phyloP scores from a whole-genome alignment of 2,329 filamentous ascomycete species.

The Cytospora leucostoma region DNA sequence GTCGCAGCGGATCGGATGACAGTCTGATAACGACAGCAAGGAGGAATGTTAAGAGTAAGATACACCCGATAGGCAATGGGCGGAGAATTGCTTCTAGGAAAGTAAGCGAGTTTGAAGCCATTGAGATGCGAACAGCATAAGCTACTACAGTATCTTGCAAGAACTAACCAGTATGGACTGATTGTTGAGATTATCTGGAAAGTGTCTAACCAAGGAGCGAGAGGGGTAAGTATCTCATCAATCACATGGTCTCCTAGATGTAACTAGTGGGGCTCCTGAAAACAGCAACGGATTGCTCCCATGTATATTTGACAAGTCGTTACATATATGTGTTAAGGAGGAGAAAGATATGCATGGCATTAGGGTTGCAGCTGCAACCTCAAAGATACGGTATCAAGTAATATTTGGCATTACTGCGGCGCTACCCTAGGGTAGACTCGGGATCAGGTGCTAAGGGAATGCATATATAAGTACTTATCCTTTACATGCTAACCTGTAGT shows the following conservation, averaged over 20 bases:
- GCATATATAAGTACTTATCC: too few relatives aligned
- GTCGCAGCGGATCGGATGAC: not conserved
- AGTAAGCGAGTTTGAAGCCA: not conserved
- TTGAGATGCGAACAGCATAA: not conserved
- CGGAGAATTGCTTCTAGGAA: not conserved
- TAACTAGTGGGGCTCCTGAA: not conserved
- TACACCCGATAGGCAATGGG: not conserved
- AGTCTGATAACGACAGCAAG: not conserved
- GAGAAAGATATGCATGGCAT: not conserved
- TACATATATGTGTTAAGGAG: not conserved
- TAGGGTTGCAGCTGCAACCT: not conserved
- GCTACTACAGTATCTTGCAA: not conserved
- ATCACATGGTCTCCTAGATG: not conserved
- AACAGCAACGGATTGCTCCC: not conserved
- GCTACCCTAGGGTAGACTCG: too few relatives aligned
- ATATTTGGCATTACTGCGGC: too few relatives aligned
- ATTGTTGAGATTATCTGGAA: not conserved
- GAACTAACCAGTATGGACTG: not conserved
- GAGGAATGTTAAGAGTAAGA: not conserved
- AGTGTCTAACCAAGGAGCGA: not conserved
- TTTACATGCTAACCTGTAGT: too few relatives aligned
- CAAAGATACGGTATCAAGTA: not conserved
- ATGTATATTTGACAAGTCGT: not conserved
- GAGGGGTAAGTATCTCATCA: not conserved
- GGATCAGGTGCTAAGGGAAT: too few relatives aligned